A percentile compares a stretch with the other conserved stretches of the same genome.
Evolutionary conservation across 768 basidiomycete genomes (phyloP).

Genomic region (Boletus reticuloceps): DNA sequence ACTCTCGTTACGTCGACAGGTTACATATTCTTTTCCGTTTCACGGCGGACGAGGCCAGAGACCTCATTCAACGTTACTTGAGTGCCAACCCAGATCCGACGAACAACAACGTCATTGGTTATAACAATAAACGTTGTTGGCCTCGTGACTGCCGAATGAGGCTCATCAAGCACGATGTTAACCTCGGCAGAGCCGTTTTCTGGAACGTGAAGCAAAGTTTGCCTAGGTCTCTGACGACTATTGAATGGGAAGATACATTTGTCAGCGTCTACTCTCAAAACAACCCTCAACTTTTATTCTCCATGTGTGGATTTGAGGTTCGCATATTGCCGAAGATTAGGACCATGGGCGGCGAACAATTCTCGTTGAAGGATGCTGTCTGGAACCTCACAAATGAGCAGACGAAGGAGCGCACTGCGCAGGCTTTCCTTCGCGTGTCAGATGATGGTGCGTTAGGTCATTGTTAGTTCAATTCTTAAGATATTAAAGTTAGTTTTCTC

Average conservation of each 20-base stretch:
- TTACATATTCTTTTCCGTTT: slow-evolving; percentile 97
- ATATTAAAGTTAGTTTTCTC: slow-evolving; percentile 4
- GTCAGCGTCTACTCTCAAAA: slow-evolving; percentile 97
- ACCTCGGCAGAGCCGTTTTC: slow-evolving; percentile 95
- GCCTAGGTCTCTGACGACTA: slow-evolving; percentile 93
- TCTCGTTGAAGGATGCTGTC: slow-evolving; percentile 92
- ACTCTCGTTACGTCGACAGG: slow-evolving; percentile 94
- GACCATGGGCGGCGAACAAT: slow-evolving; percentile 94
- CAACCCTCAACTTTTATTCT: slow-evolving; percentile 96
- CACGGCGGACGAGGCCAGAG: slow-evolving; percentile 94
- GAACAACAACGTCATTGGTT: slow-evolving; percentile 98
- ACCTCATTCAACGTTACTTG: slow-evolving; percentile 96
- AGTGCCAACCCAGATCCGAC: slow-evolving; percentile 98
- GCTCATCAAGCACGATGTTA: slow-evolving; percentile 98
- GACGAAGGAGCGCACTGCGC: slow-evolving; percentile 95
- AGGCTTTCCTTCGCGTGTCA: slow-evolving; percentile 96
- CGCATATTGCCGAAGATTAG: slow-evolving; percentile 96
- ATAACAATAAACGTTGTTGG: slow-evolving; percentile 99
- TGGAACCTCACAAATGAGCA: slow-evolving; percentile 98
- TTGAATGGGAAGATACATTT: slow-evolving; percentile 99
- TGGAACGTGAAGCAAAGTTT: slow-evolving; percentile 99
- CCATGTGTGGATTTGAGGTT: slow-evolving; percentile 99
- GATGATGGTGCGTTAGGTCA: slow-evolving; percentile 65
- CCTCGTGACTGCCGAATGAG: slow-evolving; percentile 99
- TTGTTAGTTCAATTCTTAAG: not conserved